Evolutionary conservation across 2,329 filamentous ascomycete species (phyloP).

Genomic region (Xylaria multiplex): DNA sequence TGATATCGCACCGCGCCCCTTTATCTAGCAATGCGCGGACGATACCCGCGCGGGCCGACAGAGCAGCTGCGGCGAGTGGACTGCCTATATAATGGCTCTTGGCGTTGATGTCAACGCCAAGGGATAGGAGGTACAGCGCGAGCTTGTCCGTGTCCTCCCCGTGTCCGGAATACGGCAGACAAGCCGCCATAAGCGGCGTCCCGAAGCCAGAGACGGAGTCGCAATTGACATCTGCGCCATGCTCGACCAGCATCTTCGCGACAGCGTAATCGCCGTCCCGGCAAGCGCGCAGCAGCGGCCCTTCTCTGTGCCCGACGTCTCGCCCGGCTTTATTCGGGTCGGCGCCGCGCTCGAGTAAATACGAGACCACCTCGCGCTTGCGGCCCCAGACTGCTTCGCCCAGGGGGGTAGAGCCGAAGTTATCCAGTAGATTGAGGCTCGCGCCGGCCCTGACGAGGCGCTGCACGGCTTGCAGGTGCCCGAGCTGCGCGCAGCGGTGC

Average conservation of each 20-base stretch:
- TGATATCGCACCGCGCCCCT: slow-evolving; percentile 3
- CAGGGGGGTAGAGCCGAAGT: not conserved
- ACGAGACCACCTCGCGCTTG: slow-evolving; percentile 4
- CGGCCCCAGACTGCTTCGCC: not conserved
- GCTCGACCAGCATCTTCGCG: slow-evolving; percentile 17
- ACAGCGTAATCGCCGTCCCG: slow-evolving; percentile 1
- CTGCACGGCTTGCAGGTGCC: slow-evolving; percentile 13
- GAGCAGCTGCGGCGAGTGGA: slow-evolving; percentile 16
- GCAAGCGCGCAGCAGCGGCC: slow-evolving; percentile 13
- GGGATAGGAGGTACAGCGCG: slow-evolving; percentile 3
- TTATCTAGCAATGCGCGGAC: slow-evolving; percentile 11
- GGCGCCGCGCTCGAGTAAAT: slow-evolving; percentile 14
- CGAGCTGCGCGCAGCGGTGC: not conserved
- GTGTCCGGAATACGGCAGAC: slow-evolving; percentile 6
- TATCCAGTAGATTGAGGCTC: not conserved
- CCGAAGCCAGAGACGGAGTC: slow-evolving; percentile 17
- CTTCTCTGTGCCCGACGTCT: not conserved
- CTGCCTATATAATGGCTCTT: slow-evolving; percentile 17
- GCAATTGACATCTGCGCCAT: slow-evolving; percentile 13
- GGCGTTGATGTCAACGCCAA: slow-evolving; percentile 1
- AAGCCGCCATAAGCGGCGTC: slow-evolving; percentile 17
- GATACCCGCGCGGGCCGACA: slow-evolving; percentile 2
- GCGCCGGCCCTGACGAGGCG: slow-evolving; percentile 17
- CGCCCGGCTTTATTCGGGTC: slow-evolving; percentile 5
- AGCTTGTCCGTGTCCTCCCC: slow-evolving; percentile 15